Evolutionary conservation across 2,329 filamentous ascomycete species (phyloP), one percentile per base, ranked within the genome.

Genomic region (Fusarium pilosicola): DNA sequence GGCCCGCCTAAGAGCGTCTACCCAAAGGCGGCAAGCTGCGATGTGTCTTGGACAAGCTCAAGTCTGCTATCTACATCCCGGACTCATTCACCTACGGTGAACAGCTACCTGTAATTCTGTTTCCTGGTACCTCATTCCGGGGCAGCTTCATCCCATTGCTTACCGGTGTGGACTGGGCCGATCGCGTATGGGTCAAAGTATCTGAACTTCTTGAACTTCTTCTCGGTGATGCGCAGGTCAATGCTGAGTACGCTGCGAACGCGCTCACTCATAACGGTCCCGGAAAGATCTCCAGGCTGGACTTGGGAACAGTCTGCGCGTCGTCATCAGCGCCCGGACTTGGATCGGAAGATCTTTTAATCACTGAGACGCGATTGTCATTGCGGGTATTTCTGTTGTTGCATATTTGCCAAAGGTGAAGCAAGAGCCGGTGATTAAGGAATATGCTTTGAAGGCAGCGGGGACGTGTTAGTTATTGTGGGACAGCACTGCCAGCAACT

Each of bases 191-290:
- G 65, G 56, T 68, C 3, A 68, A 68, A 0, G 64, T 63, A 1
- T n/a, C n/a, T n/a, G n/a, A n/a, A n/a, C n/a, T n/a, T n/a, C 56
- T 42, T 24, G 32, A 14, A 7, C 38, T 55, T 28, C 34, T 68
- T 1, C 42, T 68, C 4, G 56, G 24, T 2, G 64, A 68, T 39
- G 65, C 20, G 0, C 65, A 68, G 20, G 20, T 55, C 38, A 68
- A 68, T 14, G 56, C 65, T 2, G 65, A 63, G 38, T 68, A 68
- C 22, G 48, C 64, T 1, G 64, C 64, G 22, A 56, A 68, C 28
- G 65, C 65, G 0, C 42, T 68, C 10, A 68, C 56, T 1, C 56
- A 68, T 1, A 3, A 55, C 1, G 64, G 65, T 4, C 46, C 65
- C 1, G 64, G 65, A 34, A 1, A 41, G 9, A 22, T 41, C 6